Percentiles rank a stretch among this genome's conserved stretches.
Conservation (phyloP, 2,329 filamentous ascomycete species). For the Xylaria arbuscula region DNA sequence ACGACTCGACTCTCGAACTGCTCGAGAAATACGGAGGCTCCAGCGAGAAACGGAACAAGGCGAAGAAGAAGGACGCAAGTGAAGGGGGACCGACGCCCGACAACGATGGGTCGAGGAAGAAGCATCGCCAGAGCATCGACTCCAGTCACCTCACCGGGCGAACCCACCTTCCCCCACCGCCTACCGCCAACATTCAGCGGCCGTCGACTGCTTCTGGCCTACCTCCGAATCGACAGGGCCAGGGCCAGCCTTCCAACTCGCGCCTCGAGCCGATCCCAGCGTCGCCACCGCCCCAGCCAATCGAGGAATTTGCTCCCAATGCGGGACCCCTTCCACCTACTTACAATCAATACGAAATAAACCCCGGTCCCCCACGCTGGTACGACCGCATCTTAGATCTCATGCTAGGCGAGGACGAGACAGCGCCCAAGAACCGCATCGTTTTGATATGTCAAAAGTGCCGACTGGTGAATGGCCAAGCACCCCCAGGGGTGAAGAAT, state of each 20-base stretch:
- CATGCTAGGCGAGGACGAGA: slow-evolving; percentile 94
- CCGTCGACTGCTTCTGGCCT: slow-evolving; percentile 48
- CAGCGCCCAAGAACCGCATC: slow-evolving; percentile 87
- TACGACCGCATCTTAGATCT: slow-evolving; percentile 95
- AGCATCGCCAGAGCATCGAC: slow-evolving; percentile 45
- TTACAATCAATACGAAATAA: slow-evolving; percentile 51
- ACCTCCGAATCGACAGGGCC: slow-evolving; percentile 45
- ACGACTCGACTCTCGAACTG: slow-evolving; percentile 91
- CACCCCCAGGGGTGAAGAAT: slow-evolving; percentile 83
- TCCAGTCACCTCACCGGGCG: slow-evolving; percentile 50
- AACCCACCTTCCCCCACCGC: slow-evolving; percentile 66
- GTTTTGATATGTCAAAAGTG: slow-evolving; percentile 86
- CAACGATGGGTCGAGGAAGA: slow-evolving; percentile 46
- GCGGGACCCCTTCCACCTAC: slow-evolving; percentile 45
- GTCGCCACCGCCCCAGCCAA: slow-evolving; percentile 43
- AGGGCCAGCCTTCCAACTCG: slow-evolving; percentile 33
- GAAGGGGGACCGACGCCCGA: slow-evolving; percentile 39
- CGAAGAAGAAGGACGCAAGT: slow-evolving; percentile 43
- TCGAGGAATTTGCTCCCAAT: slow-evolving; percentile 46
- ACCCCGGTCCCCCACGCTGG: slow-evolving; percentile 71
- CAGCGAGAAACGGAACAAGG: slow-evolving; percentile 60
- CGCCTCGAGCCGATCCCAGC: slow-evolving; percentile 42
- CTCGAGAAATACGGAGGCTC: slow-evolving; percentile 91
- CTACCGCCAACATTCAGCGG: slow-evolving; percentile 71
- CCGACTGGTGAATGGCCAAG: slow-evolving; percentile 92